Percentiles rank a stretch among this genome's conserved stretches.
Conservation (phyloP, 2,329 filamentous ascomycete species). For the Verticillium nubilum region DNA sequence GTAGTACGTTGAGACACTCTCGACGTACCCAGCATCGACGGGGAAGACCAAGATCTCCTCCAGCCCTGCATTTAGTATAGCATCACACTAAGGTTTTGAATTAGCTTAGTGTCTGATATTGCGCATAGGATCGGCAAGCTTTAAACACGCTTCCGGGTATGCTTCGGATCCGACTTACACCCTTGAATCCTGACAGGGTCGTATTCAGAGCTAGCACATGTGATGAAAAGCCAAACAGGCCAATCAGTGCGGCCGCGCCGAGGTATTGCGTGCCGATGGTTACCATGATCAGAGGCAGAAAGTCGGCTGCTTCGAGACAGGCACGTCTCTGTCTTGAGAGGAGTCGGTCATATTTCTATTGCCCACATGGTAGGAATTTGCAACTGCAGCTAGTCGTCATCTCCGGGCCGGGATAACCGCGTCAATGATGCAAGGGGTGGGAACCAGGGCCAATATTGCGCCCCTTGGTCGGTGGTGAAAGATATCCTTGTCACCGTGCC, state of each 20-base stretch:
- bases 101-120: not conserved
- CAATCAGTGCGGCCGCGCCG: not conserved
- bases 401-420: too few species aligned
- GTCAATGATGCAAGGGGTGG: too few species aligned
- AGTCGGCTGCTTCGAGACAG: not conserved
- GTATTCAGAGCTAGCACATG: not conserved
- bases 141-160: too few species aligned
- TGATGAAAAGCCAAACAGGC: not conserved
- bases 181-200: not conserved
- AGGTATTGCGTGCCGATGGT: not conserved
- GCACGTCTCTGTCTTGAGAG: not conserved
- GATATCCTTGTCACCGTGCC: too few species aligned
- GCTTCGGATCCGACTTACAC: not conserved
- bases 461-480: too few species aligned
- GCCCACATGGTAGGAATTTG: too few species aligned
- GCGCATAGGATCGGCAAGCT: not conserved
- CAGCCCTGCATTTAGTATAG: slow-evolving; percentile 5
- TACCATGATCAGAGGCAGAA: not conserved
- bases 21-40: not conserved
- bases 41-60: slow-evolving; percentile 4
- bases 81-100: slow-evolving; percentile 2
- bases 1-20: slow-evolving; percentile 11
- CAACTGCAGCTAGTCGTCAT: too few species aligned
- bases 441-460: too few species aligned
- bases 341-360: not conserved